phyloP scores from a whole-genome alignment of 495 filamentous ascomycete species.

The Hypoxylon intermedium region DNA sequence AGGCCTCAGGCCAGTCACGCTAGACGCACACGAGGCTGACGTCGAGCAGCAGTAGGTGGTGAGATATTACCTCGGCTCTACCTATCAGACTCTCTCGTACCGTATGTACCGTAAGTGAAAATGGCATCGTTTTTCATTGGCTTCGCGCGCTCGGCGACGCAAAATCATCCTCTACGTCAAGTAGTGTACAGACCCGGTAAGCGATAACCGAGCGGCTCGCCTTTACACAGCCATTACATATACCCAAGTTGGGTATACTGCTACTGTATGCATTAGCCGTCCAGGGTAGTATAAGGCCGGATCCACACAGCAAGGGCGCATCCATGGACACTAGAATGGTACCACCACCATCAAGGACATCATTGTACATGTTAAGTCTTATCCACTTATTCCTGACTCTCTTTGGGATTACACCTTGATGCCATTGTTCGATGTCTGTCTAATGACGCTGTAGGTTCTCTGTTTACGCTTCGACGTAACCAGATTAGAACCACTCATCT shows the following conservation, averaged over 20 bases:
- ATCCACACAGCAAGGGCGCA: not conserved
- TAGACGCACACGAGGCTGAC: conserved; percentile 34
- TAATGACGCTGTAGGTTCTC: conserved; percentile 14
- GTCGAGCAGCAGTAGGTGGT: conserved; percentile 14
- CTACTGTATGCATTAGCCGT: conserved; percentile 6
- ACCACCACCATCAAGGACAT: conserved; percentile 33
- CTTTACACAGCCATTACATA: conserved; percentile 12
- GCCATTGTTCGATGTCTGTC: too few species aligned
- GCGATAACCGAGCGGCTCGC: conserved; percentile 25
- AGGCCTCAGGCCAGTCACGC: conserved; percentile 9
- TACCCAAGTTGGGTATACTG: conserved; percentile 21
- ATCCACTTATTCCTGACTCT: conserved; percentile 32
- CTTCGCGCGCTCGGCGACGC: conserved; percentile 32
- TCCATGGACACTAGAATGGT: conserved; percentile 10
- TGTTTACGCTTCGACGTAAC: conserved; percentile 15
- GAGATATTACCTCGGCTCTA: conserved; percentile 12
- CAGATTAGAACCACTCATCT: conserved; percentile 19
- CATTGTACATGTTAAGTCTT: conserved; percentile 38
- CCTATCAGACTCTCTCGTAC: conserved; percentile 3
- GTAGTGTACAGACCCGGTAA: conserved; percentile 12
- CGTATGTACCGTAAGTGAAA: not conserved
- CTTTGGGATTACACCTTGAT: conserved; percentile 12
- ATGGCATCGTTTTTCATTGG: conserved; percentile 23
- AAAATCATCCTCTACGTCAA: conserved; percentile 7
- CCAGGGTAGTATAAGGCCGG: conserved; percentile 27